These are phyloP conservation scores for Termitomyces sp. DNA, from an alignment of 768 basidiomycete genomes.

Conservation along the genomic window DNA sequence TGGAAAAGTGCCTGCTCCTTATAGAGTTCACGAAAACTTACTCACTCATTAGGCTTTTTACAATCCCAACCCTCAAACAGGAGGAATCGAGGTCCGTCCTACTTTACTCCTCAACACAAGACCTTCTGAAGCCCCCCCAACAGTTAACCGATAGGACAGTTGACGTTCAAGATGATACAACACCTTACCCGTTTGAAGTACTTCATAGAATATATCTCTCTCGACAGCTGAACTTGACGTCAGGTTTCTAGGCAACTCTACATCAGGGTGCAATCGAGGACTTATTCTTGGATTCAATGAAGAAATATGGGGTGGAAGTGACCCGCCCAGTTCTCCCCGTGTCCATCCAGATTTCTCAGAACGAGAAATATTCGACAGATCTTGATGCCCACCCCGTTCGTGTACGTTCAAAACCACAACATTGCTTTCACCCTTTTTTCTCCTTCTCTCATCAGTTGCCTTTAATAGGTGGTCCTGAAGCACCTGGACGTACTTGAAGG, in stretches of 20 bases:
- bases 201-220: background rate
- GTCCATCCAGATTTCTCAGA: constrained; percentile 42
- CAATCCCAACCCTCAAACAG: constrained; percentile 51
- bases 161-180: constrained; percentile 58
- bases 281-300: constrained; percentile 57
- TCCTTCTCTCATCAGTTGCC: background rate
- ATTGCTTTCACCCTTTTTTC: background rate
- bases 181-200: constrained; percentile 73
- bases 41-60: constrained; percentile 62
- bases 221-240: background rate
- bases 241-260: constrained; percentile 42
- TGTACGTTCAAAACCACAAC: constrained; percentile 18
- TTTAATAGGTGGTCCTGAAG: constrained; percentile 40
- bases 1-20: background rate
- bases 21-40: background rate
- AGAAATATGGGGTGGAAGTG: constrained; percentile 41
- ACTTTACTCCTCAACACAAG: background rate
- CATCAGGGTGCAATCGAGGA: constrained; percentile 64
- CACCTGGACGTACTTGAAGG: constrained; percentile 32
- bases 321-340: constrained; percentile 47
- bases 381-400: constrained; percentile 34
- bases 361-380: constrained; percentile 38
- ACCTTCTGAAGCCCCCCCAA: background rate
- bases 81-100: constrained; percentile 55
- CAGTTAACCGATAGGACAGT: constrained; percentile 62